These are phyloP conservation scores for Spergularia marina DNA, from an alignment of 148 eudicot genomes.

Conservation along the genomic window DNA sequence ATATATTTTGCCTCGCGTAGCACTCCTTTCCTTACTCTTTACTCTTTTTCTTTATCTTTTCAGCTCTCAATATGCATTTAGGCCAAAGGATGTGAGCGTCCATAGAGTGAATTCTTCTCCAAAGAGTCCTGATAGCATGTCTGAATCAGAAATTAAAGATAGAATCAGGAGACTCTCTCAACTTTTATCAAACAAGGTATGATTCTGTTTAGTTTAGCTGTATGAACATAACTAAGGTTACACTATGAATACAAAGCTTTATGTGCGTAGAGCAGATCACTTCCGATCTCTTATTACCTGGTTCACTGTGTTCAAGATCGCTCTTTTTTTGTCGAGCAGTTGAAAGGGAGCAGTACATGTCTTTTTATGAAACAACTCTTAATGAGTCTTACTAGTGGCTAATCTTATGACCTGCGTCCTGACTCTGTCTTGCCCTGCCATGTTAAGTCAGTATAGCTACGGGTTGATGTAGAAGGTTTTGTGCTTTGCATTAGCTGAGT, in stretches of 20 bases:
- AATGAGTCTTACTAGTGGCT: no score
- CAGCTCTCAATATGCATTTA: constrained; percentile 80
- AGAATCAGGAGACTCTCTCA: constrained; percentile 59
- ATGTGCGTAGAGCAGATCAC: no score
- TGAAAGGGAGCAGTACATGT: no score
- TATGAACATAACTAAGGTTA: neutral
- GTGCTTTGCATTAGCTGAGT: no score
- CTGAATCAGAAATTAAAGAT: constrained; percentile 66
- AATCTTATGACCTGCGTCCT: no score
- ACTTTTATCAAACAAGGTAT: constrained; percentile 66
- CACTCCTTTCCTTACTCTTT: neutral
- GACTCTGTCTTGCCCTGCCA: no score
- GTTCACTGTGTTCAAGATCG: neutral
- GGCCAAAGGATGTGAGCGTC: constrained; percentile 66
- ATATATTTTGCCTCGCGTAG: neutral
- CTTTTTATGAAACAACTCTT: no score
- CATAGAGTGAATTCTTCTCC: constrained; percentile 36
- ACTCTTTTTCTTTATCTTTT: neutral
- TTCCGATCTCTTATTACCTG: neutral
- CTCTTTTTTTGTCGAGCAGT: no score
- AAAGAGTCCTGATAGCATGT: constrained; percentile 27
- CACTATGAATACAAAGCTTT: neutral
- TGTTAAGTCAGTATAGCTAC: no score
- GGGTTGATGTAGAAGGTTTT: no score
- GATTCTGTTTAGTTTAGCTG: neutral